Conservation (phyloP, 2,329 filamentous ascomycete genomes). For the Didymella keratinophila region DNA sequence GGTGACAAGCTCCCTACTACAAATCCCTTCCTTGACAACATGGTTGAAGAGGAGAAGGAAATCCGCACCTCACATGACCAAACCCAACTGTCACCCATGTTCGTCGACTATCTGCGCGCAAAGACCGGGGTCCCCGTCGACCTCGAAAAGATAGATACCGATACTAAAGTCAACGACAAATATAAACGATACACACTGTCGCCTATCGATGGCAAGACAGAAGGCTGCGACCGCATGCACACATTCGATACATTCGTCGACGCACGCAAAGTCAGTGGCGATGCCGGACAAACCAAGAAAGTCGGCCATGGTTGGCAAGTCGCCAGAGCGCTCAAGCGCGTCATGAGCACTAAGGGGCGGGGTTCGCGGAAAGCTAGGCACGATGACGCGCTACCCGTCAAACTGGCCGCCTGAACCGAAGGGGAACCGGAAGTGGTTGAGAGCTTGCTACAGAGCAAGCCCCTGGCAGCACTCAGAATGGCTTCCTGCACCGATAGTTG, state of each 20-base stretch:
- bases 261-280: conserved; percentile 13
- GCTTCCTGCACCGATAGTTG: not conserved
- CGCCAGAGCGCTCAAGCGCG: conserved; percentile 15
- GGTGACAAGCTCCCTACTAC: conserved; percentile 8
- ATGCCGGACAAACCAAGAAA: conserved; percentile 14
- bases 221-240: conserved; percentile 21
- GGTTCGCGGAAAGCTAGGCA: conserved; percentile 11
- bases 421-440: not conserved
- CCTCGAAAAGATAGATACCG: conserved; percentile 8
- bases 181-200: conserved; percentile 18
- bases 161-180: conserved; percentile 7
- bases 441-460: not conserved
- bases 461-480: not conserved
- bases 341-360: conserved; percentile 18
- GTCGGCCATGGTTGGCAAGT: conserved; percentile 22
- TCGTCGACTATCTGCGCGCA: conserved; percentile 17
- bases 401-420: conserved; percentile 14
- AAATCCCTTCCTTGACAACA: conserved; percentile 16
- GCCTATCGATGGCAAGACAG: conserved; percentile 26
- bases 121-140: conserved; percentile 14
- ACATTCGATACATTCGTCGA: conserved; percentile 27
- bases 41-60: conserved; percentile 1
- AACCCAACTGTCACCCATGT: conserved; percentile 20
- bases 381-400: conserved; percentile 11
- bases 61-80: conserved; percentile 10